These are phyloP conservation scores for Scopulariopsis brevicaulis DNA, from an alignment of 2,329 filamentous ascomycete genomes.

Conservation along the genomic window DNA sequence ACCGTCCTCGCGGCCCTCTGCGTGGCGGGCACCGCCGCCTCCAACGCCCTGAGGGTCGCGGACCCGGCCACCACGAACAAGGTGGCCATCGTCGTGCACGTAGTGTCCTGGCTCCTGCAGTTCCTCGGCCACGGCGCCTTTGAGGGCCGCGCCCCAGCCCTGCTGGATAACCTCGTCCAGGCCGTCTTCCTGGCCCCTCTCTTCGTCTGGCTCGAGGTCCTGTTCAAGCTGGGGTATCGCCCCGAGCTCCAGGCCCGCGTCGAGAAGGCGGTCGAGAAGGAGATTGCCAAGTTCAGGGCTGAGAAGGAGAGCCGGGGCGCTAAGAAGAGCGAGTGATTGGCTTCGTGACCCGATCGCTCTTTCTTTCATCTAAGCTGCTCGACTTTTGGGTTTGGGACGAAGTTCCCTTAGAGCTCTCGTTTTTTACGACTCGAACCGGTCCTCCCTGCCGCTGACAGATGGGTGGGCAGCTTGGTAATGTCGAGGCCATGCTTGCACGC, in stretches of 20 bases:
- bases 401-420: background rate
- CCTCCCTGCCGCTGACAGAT: background rate
- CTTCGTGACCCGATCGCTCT: background rate
- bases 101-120: constrained; percentile 75
- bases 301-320: constrained; percentile 8
- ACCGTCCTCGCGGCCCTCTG: constrained; percentile 65
- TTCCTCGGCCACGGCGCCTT: constrained; percentile 87
- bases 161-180: constrained; percentile 86
- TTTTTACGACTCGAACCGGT: background rate
- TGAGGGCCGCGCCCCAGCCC: constrained; percentile 76
- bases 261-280: constrained; percentile 61
- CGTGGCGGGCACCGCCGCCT: constrained; percentile 60
- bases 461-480: background rate
- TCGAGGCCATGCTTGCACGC: background rate
- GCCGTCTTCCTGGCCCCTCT: constrained; percentile 87
- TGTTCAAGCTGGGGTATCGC: constrained; percentile 86
- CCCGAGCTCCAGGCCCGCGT: constrained; percentile 76
- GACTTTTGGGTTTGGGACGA: background rate
- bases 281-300: constrained; percentile 64
- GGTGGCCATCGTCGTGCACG: constrained; percentile 53
- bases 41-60: constrained; percentile 61
- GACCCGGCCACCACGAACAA: constrained; percentile 36
- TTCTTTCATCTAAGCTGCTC: background rate
- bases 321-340: background rate
- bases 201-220: constrained; percentile 91